Percentiles rank a stretch among this genome's conserved stretches.
Evolutionary conservation across 2,329 filamentous ascomycete genomes (phyloP).

Genomic region (Neofusicoccum sp.): DNA sequence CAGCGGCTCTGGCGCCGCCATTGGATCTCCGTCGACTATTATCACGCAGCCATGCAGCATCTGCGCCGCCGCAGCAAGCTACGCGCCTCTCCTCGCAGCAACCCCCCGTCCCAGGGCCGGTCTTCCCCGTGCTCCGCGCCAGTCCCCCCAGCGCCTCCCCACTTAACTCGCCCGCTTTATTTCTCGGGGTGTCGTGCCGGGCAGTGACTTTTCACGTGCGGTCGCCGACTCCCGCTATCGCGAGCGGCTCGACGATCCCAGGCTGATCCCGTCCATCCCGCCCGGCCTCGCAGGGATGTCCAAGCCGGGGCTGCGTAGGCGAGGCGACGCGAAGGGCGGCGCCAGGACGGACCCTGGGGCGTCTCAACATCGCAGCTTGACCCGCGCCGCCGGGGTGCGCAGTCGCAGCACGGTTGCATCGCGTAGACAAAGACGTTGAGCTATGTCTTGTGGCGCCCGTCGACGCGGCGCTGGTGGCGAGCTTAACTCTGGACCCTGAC

Average conservation of each 20-base stretch:
- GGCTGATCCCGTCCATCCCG: conserved; percentile 12
- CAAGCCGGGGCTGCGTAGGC: not conserved
- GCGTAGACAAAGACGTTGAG: not conserved
- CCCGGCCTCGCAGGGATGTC: not conserved
- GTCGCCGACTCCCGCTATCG: not conserved
- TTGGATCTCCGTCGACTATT: not conserved
- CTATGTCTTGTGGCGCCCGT: not conserved
- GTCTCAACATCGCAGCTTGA: not conserved
- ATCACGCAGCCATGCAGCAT: not conserved
- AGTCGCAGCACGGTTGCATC: not conserved
- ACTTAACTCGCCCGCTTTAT: not conserved
- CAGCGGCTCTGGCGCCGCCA: not conserved
- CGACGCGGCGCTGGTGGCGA: not conserved
- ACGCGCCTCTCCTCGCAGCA: not conserved
- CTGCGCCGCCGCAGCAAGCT: not conserved
- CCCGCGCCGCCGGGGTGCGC: not conserved
- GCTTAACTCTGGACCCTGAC: conserved; percentile 12
- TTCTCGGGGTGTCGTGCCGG: not conserved
- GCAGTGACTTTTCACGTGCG: conserved; percentile 10
- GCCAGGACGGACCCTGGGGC: not conserved
- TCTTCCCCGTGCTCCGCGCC: not conserved
- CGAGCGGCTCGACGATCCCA: conserved; percentile 2
- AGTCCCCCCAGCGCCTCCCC: not conserved
- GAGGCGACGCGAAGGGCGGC: not conserved
- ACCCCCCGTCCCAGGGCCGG: not conserved